Conservation (phyloP, 139 green algal genomes). For the Coelastrella sp. region DNA sequence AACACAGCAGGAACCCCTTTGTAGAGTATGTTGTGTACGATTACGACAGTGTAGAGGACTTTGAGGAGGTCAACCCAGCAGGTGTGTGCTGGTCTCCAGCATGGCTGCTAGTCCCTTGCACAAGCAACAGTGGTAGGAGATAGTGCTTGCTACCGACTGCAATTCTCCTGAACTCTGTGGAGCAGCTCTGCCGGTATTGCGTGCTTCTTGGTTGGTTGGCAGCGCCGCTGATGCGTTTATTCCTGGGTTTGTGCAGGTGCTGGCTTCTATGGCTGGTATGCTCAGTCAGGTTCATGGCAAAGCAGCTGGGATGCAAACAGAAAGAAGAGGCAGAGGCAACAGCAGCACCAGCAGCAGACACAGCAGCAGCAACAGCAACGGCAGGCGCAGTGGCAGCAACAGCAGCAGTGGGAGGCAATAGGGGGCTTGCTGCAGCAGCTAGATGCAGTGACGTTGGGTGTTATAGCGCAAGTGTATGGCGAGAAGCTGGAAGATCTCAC, state of each 20-base stretch:
- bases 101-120: too few species aligned
- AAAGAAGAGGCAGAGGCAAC: constrained; percentile 10
- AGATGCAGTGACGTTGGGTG: neutral
- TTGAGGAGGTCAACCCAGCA: neutral
- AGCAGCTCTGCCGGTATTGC: too few species aligned
- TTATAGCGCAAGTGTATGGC: constrained; percentile 22
- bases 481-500: neutral
- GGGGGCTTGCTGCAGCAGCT: constrained; percentile 9
- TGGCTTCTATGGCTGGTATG: constrained; percentile 32
- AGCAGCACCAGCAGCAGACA: constrained; percentile 11
- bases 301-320: constrained; percentile 43
- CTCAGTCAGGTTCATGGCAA: constrained; percentile 44
- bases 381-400: constrained; percentile 5
- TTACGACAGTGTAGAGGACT: neutral
- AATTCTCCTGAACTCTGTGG: too few species aligned
- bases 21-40: neutral
- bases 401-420: constrained; percentile 9
- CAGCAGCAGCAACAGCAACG: constrained; percentile 33
- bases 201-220: too few species aligned
- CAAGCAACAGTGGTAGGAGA: too few species aligned
- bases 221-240: too few species aligned
- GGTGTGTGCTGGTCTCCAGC: neutral
- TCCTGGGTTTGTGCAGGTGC: neutral
- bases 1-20: neutral
- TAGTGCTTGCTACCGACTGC: too few species aligned